phyloP scores from a whole-genome alignment of 352 stramenopile species.

The Thalassiosira gravida region DNA sequence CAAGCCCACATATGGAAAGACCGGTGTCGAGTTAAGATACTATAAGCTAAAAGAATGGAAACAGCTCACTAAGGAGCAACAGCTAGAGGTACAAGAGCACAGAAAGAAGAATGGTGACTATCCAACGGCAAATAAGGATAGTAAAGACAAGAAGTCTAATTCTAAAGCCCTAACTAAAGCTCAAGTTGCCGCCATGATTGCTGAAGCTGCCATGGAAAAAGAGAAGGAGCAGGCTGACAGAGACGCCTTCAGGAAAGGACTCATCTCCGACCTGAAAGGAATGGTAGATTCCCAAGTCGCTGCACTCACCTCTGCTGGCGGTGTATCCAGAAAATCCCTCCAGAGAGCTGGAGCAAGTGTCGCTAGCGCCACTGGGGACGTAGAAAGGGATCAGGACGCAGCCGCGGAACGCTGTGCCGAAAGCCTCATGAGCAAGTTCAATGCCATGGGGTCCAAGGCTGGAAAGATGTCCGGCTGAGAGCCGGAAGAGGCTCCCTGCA shows the following conservation, averaged over 20 bases:
- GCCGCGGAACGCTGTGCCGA: background rate
- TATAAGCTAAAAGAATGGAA: constrained; percentile 12
- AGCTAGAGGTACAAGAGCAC: constrained; percentile 8
- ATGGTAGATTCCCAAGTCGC: background rate
- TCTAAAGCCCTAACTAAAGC: background rate
- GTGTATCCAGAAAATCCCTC: background rate
- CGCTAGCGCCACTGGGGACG: background rate
- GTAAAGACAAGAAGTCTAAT: background rate
- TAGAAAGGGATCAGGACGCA: background rate
- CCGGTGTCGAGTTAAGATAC: constrained; percentile 30
- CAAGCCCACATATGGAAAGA: background rate
- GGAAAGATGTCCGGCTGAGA: background rate
- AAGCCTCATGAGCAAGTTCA: background rate
- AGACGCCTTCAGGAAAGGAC: background rate
- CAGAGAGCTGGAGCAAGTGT: background rate
- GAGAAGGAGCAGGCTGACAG: background rate
- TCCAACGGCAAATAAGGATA: background rate
- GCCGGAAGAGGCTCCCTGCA: background rate
- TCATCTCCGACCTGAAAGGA: background rate
- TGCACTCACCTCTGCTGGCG: background rate
- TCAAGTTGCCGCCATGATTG: background rate
- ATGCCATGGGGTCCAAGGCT: background rate
- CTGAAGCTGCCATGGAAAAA: background rate
- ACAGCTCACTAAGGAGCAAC: constrained; percentile 21
- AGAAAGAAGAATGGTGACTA: background rate